Evolutionary conservation across 2,329 filamentous ascomycete species (phyloP), one percentile per base, ranked within the genome.

Genomic region (Ustulina deusta): DNA sequence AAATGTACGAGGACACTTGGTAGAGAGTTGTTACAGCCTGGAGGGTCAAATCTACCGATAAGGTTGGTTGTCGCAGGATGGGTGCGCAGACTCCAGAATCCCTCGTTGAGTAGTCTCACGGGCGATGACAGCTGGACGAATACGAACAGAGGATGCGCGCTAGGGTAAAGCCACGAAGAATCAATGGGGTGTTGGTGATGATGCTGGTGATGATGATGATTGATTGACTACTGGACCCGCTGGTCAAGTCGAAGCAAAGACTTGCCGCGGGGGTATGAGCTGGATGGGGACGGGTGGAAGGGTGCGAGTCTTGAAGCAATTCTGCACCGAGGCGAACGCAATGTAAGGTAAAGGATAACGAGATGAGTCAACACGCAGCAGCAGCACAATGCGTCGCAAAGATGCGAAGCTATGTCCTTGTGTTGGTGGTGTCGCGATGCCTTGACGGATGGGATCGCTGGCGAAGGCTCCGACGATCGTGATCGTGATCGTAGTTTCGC

Each of bases 1-100:
- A 42, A 66, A 72, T 69, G 65, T 75, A 69, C 69, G 69, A 66
- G 51, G 72, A 64, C 71, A 70, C 68, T 69, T 72, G 54, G 67
- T 72, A 73, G 71, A 69, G 60, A 66, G 63, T 63, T 70, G 74
- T 75, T 76, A 77, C 75, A 72, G 71, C 68, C 72, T 70, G 65
- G 69, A 73, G 66, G 54, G 65, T 71, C 72, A 76, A 72, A 67
- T 75, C 74, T 77, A 77, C 71, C 69, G 46, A 44, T 17, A 52
- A 54, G 32, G 46, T 60, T 32, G 42, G 38, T 52, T 61, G 70
- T 71, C 62, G 71, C 62, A 61, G 40, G 25, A 57, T 15, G 22
- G 62, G n/a, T 59, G 58, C 69, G 59, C 61, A 68, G 59, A 61
- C 15, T 56, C 49, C 49, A 65, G 58, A 46, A 40, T 40, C n/a